These are phyloP conservation scores for Takakia lepidozioides DNA, from an alignment of 225 moss, liverwort and hornwort genomes.

Conservation along the genomic window DNA sequence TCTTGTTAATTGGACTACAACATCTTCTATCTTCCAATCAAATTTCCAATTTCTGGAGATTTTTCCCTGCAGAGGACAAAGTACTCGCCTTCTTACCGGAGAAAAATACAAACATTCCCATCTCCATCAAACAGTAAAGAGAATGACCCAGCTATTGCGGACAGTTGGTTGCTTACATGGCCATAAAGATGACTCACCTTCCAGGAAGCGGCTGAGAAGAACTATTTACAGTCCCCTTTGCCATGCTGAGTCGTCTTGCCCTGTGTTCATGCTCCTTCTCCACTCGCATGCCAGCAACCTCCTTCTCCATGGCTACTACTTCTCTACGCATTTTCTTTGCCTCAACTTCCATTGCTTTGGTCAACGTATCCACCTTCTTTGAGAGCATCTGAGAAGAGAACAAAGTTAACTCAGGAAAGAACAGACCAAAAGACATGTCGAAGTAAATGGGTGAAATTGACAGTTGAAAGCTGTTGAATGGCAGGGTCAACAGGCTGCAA, in stretches of 20 bases:
- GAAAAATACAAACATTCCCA: neutral
- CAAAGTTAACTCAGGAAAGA: neutral
- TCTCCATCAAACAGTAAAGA: neutral
- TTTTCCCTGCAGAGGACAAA: neutral
- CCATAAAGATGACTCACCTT: conserved; percentile 23
- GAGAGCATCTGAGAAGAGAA: conserved; percentile 99
- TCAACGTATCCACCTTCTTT: conserved; percentile 91
- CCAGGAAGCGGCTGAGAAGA: conserved; percentile 43
- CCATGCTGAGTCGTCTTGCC: conserved; percentile 74
- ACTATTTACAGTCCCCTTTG: conserved; percentile 96
- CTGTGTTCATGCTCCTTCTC: conserved; percentile 96
- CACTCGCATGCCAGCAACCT: conserved; percentile 92
- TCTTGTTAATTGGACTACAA: neutral
- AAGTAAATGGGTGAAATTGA: neutral
- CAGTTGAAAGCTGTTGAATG: neutral
- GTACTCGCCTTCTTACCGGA: neutral
- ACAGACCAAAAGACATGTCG: no score
- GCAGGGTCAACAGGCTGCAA: neutral
- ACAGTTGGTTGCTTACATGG: neutral
- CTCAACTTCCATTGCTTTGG: conserved; percentile 99
- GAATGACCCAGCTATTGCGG: neutral
- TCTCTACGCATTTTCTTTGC: conserved; percentile 99
- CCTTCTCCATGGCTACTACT: conserved; percentile 95
- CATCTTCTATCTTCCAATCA: neutral
- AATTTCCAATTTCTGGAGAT: conserved; percentile 10